Conservation (phyloP, 345 rosid genomes). For the Lepidium aucheri region DNA sequence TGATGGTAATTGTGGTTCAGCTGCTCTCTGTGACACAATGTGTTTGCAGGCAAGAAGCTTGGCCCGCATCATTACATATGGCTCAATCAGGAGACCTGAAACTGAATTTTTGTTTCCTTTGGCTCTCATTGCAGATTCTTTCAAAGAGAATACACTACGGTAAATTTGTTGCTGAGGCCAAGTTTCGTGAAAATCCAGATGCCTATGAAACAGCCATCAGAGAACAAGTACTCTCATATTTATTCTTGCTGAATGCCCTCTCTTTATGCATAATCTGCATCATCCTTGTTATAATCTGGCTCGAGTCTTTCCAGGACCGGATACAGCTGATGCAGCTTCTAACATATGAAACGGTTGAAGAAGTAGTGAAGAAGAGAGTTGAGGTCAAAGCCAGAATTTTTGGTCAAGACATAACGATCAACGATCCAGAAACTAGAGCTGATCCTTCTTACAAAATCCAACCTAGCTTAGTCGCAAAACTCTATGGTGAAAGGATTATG, state of each 20-base stretch:
- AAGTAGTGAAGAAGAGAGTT: conserved; percentile 43
- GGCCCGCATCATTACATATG: neutral
- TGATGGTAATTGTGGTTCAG: conserved; percentile 61
- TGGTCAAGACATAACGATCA: conserved; percentile 34
- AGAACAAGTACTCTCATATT: conserved; percentile 36
- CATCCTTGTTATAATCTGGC: neutral
- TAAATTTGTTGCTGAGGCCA: conserved; percentile 62
- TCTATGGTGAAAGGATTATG: conserved; percentile 58
- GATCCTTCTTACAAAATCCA: conserved; percentile 45
- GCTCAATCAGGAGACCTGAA: neutral
- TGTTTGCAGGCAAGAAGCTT: conserved; percentile 50
- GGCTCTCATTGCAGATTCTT: conserved; percentile 38
- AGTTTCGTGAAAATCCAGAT: conserved; percentile 43
- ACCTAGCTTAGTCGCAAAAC: conserved; percentile 47
- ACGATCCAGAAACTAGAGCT: conserved; percentile 2
- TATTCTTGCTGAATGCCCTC: neutral
- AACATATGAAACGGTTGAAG: conserved; percentile 47
- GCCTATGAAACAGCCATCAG: conserved; percentile 41
- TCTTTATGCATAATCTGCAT: neutral
- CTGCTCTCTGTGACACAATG: conserved; percentile 59
- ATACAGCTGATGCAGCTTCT: conserved; percentile 41
- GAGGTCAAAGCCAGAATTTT: conserved; percentile 45
- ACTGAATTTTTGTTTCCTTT: neutral
- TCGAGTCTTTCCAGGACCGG: conserved; percentile 37
- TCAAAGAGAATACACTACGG: conserved; percentile 57